Conservation (phyloP, 257 asterid species). For the Solanum ossicruentum region DNA sequence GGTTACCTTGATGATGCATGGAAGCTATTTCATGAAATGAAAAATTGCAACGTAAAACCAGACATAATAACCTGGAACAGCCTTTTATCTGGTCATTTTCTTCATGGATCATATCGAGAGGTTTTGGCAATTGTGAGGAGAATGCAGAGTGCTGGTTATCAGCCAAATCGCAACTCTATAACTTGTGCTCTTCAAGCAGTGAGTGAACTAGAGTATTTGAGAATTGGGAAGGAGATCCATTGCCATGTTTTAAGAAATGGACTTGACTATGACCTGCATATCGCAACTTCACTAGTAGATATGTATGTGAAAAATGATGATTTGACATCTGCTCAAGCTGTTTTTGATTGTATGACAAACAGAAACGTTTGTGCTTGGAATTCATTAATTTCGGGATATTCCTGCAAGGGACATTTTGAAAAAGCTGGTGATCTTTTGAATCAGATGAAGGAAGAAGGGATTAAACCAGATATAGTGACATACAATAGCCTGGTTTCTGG, state of each 20-base stretch:
- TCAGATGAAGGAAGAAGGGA: constrained; percentile 34
- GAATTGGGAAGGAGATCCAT: constrained; percentile 28
- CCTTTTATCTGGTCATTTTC: constrained; percentile 42
- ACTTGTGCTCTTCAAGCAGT: constrained; percentile 44
- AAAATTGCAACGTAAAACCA: constrained; percentile 20
- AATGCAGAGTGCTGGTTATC: constrained; percentile 37
- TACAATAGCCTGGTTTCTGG: constrained; percentile 53
- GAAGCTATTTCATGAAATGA: constrained; percentile 33
- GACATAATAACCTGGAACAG: constrained; percentile 56
- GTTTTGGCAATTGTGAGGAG: constrained; percentile 19
- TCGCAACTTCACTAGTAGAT: constrained; percentile 38
- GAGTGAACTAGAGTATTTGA: constrained; percentile 21
- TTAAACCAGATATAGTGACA: constrained; percentile 39
- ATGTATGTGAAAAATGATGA: constrained; percentile 45
- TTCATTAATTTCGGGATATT: constrained; percentile 42
- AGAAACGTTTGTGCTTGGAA: constrained; percentile 45
- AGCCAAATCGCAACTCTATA: constrained; percentile 36
- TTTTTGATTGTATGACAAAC: constrained; percentile 24
- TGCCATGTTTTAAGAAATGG: constrained; percentile 35
- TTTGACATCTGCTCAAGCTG: constrained; percentile 25
- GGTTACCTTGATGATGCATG: constrained; percentile 29
- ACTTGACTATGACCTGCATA: constrained; percentile 23
- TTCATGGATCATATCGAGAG: constrained; percentile 17
- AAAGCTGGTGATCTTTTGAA: constrained; percentile 27
- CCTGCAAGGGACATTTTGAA: constrained; percentile 28